These are phyloP conservation scores for Penicillium sp. DNA, from an alignment of 2,329 filamentous ascomycete species.

Conservation along the genomic window DNA sequence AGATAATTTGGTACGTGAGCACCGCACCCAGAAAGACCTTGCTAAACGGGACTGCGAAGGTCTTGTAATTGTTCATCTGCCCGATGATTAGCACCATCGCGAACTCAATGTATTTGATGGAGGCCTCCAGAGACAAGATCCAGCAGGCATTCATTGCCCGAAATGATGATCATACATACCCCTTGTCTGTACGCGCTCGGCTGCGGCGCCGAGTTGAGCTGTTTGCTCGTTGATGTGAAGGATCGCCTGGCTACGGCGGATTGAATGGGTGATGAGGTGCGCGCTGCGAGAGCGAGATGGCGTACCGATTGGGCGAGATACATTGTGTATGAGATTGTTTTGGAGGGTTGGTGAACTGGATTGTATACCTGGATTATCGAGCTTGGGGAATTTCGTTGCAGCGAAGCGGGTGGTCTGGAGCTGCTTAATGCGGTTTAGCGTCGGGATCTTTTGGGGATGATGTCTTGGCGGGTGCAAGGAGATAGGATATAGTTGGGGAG, in stretches of 20 bases:
- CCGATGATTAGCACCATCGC: not conserved
- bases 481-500: not conserved
- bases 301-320: constrained; percentile 11
- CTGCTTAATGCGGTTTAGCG: constrained; percentile 14
- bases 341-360: not conserved
- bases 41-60: constrained; percentile 46
- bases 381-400: constrained; percentile 3
- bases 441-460: constrained; percentile 7
- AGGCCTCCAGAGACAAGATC: too few relatives aligned
- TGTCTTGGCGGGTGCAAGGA: constrained; percentile 6
- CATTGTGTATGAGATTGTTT: constrained; percentile 10
- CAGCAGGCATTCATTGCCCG: too few relatives aligned
- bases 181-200: constrained; percentile 32
- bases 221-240: constrained; percentile 11
- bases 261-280: not conserved
- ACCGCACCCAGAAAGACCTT: constrained; percentile 53
- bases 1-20: constrained; percentile 51
- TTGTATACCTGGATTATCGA: not conserved
- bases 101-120: not conserved
- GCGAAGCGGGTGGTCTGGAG: constrained; percentile 8
- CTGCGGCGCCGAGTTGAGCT: constrained; percentile 14
- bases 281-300: not conserved
- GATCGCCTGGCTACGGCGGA: not conserved
- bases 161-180: constrained; percentile 16
- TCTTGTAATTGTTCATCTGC: constrained; percentile 43